Evolutionary conservation across 139 green algal species (phyloP).

Genomic region (Tetradesmus lagerheimii): DNA sequence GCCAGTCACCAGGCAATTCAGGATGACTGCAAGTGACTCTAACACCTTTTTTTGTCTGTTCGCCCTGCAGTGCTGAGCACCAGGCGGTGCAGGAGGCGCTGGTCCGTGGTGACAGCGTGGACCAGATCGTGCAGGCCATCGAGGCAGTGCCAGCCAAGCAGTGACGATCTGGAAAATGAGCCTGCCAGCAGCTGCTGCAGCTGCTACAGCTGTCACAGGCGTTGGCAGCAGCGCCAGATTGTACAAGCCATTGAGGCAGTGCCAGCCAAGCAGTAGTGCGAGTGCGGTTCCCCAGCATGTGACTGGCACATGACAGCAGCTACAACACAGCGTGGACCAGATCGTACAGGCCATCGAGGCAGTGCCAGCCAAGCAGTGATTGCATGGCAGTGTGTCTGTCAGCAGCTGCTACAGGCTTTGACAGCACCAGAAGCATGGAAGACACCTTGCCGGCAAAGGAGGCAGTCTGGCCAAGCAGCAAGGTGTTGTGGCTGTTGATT

Average conservation of each 20-base stretch:
- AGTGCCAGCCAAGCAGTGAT: not conserved
- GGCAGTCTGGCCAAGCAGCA: no score
- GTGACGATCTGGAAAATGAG: not conserved
- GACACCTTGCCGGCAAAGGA: no score
- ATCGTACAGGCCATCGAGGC: slow-evolving; percentile 41
- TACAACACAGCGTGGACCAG: slow-evolving; percentile 33
- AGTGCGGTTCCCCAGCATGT: no score
- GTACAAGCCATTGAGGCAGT: not conserved
- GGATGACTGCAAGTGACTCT: no score
- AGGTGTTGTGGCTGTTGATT: no score
- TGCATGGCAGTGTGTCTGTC: not conserved
- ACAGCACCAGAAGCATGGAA: no score
- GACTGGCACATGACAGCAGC: no score
- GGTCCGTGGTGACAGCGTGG: slow-evolving; percentile 3
- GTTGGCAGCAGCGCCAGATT: not conserved
- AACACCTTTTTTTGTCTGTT: not conserved
- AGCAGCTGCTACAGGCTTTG: not conserved
- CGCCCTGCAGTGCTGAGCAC: slow-evolving; percentile 33
- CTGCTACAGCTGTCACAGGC: not conserved
- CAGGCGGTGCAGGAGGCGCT: slow-evolving; percentile 35
- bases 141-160: slow-evolving; percentile 18
- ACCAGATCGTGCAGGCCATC: slow-evolving; percentile 39
- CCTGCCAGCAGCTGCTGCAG: not conserved
- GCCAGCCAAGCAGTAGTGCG: no score
- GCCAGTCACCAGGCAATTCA: no score